Evolutionary conservation across 1,284 basidiomycete species (phyloP), one percentile per base, ranked within the genome.

Genomic region (Neotropicomus parvogracilis): DNA sequence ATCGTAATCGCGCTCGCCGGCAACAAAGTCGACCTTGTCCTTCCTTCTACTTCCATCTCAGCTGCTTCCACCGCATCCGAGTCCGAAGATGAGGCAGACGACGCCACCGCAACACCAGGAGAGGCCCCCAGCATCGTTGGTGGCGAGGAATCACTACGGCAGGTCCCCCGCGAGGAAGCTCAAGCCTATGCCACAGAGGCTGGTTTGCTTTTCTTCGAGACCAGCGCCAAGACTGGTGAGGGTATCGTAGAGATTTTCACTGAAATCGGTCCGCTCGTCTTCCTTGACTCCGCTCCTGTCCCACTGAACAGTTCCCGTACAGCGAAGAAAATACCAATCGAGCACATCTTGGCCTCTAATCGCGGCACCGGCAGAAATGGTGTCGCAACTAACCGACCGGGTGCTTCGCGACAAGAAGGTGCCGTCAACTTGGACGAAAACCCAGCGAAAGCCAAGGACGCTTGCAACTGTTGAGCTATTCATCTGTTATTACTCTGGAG

Each of bases 241-340:
- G 95, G 95, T 39, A 83, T 99, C 45, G 88, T 95, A 39, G 95
- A 99, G 64, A 85, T 99, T 28, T 99, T 99, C 67, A 99, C 95
- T 8, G 97, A 99, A 71, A 97, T 97, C 63, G 94, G 93, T 95
- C 53, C 53, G 85, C 49, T 39, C 20, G 13, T 16, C 44, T 41
- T 42, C 44, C 32, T 43, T 17, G 28, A 29, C 26, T n/a, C 42
- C 41, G 11, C 16, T 24, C 41, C n/a, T 26, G 19, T 16, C 16
- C 49, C 29, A 39, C 50, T 48, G 47, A 21, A 48, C 39, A 50
- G 16, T 46, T 37, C 45, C 19, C 48, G 56, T 53, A 17, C 65
- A 95, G 91, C 91, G 70, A 95, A 94, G 80, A 94, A 93, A 72
- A 95, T 97, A 62, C 94, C 94, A 20, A 90, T 95, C 66, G 94